Percentiles rank a stretch among this genome's conserved stretches.
phyloP scores from a whole-genome alignment of 305 asterid genomes.

The Fraxinus ornus region DNA sequence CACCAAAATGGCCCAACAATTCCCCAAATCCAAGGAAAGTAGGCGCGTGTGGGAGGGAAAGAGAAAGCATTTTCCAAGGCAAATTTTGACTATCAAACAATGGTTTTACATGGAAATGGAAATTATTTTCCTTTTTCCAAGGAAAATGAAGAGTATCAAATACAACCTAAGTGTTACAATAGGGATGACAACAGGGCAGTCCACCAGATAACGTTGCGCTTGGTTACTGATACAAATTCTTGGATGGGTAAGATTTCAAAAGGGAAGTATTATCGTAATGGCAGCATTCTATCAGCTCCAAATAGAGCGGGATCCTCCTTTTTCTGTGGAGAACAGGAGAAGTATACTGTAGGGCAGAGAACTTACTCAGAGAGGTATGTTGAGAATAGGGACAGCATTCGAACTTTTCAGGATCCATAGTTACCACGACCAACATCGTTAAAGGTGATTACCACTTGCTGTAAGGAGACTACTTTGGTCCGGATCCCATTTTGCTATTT shows the following conservation, averaged over 20 bases:
- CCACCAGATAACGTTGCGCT: neutral
- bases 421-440: neutral
- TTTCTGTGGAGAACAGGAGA: neutral
- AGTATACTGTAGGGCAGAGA: neutral
- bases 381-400: neutral
- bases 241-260: neutral
- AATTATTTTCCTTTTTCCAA: too few relatives aligned
- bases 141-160: too few relatives aligned
- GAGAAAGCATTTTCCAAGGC: too few relatives aligned
- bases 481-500: neutral
- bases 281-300: neutral
- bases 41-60: too few relatives aligned
- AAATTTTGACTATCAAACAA: too few relatives aligned
- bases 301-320: neutral
- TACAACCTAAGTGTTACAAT: neutral
- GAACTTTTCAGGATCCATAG: neutral
- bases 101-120: too few relatives aligned
- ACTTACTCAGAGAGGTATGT: neutral
- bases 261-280: neutral
- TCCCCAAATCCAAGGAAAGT: too few relatives aligned
- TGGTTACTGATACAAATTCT: neutral
- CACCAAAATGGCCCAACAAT: too few relatives aligned
- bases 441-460: neutral
- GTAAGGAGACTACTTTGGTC: neutral
- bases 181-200: neutral